Percentiles rank a stretch among this genome's conserved stretches.
Evolutionary conservation across 2,329 filamentous ascomycete genomes (phyloP).

Genomic region (Fusarium robinianum): DNA sequence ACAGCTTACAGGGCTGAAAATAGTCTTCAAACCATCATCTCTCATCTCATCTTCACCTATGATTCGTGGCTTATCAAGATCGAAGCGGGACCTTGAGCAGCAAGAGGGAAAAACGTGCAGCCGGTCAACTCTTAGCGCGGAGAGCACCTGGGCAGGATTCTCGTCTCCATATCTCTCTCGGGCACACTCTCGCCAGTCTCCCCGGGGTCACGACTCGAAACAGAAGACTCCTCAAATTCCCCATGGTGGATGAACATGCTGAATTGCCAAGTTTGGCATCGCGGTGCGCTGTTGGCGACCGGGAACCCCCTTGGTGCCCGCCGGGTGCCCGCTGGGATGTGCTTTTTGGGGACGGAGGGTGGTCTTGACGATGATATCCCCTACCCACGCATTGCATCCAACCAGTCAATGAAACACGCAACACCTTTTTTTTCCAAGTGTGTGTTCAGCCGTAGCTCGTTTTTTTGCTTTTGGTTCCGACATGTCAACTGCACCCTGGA

Average conservation of each 20-base stretch:
- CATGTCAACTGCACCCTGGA: constrained; percentile 25
- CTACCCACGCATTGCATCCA: constrained; percentile 7
- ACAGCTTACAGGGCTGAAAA: constrained; percentile 26
- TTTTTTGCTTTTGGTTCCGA: no score
- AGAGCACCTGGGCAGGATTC: constrained; percentile 25
- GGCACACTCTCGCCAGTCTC: constrained; percentile 3
- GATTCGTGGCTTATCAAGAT: constrained; percentile 15
- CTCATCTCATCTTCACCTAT: constrained; percentile 7
- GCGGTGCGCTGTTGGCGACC: constrained; percentile 14
- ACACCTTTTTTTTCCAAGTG: constrained; percentile 1
- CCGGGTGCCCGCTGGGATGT: constrained; percentile 19
- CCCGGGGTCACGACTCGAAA: constrained; percentile 1
- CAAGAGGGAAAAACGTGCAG: constrained; percentile 19
- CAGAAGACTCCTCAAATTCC: neutral
- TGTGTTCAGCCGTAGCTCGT: constrained; percentile 1
- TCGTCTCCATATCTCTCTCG: constrained; percentile 1
- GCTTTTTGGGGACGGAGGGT: constrained; percentile 6
- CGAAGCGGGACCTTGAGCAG: constrained; percentile 11
- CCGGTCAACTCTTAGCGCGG: constrained; percentile 27
- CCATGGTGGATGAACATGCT: constrained; percentile 20
- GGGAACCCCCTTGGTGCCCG: constrained; percentile 27
- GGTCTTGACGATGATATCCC: constrained; percentile 27
- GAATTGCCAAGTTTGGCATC: constrained; percentile 21
- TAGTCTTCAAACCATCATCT: constrained; percentile 12
- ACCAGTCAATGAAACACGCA: constrained; percentile 10